Base-by-base conservation (phyloP, 306 rosid species). In the Luffa aegyptiaca region DNA sequence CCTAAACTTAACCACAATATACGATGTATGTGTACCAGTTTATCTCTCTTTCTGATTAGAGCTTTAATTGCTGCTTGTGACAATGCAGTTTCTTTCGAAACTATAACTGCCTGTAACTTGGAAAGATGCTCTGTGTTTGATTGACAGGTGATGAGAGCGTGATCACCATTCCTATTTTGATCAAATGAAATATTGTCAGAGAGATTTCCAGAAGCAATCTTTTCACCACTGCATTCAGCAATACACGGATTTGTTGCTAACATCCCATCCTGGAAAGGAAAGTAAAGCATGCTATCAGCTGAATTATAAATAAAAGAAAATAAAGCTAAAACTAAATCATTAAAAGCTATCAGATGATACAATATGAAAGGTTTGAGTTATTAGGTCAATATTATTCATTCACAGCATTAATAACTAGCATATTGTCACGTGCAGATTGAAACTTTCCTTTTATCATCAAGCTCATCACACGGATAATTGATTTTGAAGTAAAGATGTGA, bases 21-120 rank as follows among this genome's bases (percentile, higher is more conserved):
- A 72, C 21, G 42, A 21, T 31, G 26, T 48, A 31, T 46, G 17
- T 56, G 62, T 90, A 92, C 97, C 95, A 90, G 89, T n/a, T 84
- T 81, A 82, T 84, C 84, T 84, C 91, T 90, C 88, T 82, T 88
- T 59, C 83, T 80, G 36, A 77, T 85, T 80, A 90, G 85, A 82
- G 88, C 80, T 68, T 85, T 75, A 76, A 90, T 75, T 48, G 95
- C 93, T 80, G 92, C 83, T 80, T 77, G 80, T 57, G 92, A 86
- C 76, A 90, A 77, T 72, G 69, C 59, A 70, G 83, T 71, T 74
- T 85, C 87, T 86, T 86, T 88, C 18, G 89, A 88, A 80, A 84
- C 88, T 77, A 81, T 41, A 75, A 80, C 72, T 83, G 8, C 45
- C 53, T 82, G 89, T 72, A 75, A 57, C 81, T 86, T 86, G 74